A percentile compares a stretch with the other conserved stretches of the same genome.
Conservation (phyloP, 495 filamentous ascomycete species). For the Xylaria nigripes region DNA sequence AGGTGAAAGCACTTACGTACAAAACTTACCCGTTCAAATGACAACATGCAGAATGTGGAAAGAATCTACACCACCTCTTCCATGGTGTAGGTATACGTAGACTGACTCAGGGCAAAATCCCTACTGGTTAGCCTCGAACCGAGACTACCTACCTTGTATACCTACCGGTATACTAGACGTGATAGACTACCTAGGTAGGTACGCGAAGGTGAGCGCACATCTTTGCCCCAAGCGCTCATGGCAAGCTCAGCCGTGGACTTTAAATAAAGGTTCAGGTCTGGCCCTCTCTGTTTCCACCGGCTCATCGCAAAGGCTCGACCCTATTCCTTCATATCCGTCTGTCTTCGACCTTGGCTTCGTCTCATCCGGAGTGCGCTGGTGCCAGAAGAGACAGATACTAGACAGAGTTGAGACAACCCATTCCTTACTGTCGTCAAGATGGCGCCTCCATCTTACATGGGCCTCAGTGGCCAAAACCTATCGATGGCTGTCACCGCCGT, state of each 20-base stretch:
- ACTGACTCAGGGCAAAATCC: too few species aligned
- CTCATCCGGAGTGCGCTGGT: neutral
- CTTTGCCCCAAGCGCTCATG: neutral
- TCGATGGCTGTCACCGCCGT: conserved; percentile 56
- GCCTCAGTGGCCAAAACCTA: conserved; percentile 56
- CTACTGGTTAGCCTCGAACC: too few species aligned
- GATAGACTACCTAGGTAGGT: neutral
- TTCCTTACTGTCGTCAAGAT: conserved; percentile 20
- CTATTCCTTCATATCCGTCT: neutral
- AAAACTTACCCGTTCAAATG: too few species aligned
- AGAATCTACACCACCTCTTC: too few species aligned
- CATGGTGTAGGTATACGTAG: too few species aligned
- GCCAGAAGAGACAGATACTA: neutral
- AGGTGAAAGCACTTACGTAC: too few species aligned
- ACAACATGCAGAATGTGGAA: too few species aligned
- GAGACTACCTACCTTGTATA: too few species aligned
- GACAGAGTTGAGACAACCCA: neutral
- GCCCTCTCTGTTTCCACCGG: too few species aligned
- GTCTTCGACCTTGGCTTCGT: neutral
- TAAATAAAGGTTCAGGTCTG: conserved; percentile 1
- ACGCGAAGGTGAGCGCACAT: neutral
- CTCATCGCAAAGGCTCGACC: neutral
- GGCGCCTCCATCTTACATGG: conserved; percentile 46
- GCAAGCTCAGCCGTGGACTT: neutral
- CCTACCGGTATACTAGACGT: too few species aligned